Evolutionary conservation across 352 stramenopile species (phyloP).

Genomic region (Ophiocytium majus): DNA sequence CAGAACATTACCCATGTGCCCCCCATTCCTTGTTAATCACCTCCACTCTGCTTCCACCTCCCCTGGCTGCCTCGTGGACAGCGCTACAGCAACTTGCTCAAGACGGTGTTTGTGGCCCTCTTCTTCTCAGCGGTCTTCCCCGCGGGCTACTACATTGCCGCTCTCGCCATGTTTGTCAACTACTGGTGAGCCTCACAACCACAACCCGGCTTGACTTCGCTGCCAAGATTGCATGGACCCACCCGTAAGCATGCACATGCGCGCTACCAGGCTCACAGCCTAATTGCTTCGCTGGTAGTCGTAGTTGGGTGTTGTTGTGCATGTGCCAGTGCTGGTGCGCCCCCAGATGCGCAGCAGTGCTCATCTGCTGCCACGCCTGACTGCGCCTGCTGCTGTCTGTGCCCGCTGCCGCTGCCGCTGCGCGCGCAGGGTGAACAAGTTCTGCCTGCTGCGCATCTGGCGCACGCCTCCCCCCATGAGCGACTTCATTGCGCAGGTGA

Average conservation of each 20-base stretch:
- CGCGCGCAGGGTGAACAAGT: conserved; percentile 63
- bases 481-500: conserved; percentile 37
- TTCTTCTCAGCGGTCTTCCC: conserved; percentile 54
- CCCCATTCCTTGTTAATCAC: no score
- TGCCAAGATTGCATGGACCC: no score
- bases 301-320: no score
- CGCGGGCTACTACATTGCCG: conserved; percentile 65
- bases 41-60: no score
- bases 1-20: no score
- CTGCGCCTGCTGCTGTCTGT: neutral
- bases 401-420: neutral
- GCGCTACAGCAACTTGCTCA: conserved; percentile 52
- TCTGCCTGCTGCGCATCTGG: conserved; percentile 71
- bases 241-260: no score
- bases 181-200: conserved; percentile 67
- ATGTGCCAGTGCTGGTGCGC: neutral
- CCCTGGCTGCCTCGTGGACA: no score
- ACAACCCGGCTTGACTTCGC: no score
- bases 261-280: no score
- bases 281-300: no score
- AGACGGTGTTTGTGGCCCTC: conserved; percentile 57
- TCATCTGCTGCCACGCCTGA: neutral
- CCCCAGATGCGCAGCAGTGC: neutral
- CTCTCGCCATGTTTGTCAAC: conserved; percentile 68
- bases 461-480: conserved; percentile 68